Evolutionary conservation across 2,329 filamentous ascomycete genomes (phyloP).

Genomic region (Dendrostoma leiphaemia): DNA sequence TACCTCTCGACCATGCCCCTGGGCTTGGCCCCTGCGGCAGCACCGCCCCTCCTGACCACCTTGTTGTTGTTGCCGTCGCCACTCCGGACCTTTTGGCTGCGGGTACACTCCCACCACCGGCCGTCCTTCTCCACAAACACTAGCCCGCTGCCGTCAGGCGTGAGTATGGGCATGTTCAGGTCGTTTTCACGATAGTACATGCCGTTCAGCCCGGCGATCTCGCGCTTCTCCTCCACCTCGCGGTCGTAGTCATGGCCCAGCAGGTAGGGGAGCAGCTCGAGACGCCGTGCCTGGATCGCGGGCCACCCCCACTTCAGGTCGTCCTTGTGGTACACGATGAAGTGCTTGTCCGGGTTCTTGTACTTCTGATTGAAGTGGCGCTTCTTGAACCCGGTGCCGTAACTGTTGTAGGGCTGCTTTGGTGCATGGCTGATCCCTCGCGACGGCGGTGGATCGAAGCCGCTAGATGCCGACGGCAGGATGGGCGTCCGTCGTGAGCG

Average conservation of each 20-base stretch:
- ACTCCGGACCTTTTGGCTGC: slow-evolving; percentile 12
- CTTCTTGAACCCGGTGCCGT: not conserved
- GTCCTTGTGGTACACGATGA: slow-evolving; percentile 18
- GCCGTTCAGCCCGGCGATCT: slow-evolving; percentile 16
- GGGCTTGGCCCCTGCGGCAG: slow-evolving; percentile 1
- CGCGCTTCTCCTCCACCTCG: slow-evolving; percentile 16
- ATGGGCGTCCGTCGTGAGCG: slow-evolving; percentile 3
- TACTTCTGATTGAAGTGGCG: slow-evolving; percentile 20
- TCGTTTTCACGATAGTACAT: slow-evolving; percentile 20
- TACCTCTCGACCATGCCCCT: slow-evolving; percentile 18
- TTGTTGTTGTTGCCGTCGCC: not conserved
- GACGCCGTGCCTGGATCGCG: slow-evolving; percentile 12
- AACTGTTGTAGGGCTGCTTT: not conserved
- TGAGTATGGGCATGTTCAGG: slow-evolving; percentile 19
- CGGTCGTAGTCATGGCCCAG: slow-evolving; percentile 15
- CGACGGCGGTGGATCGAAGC: not conserved
- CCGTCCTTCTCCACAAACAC: slow-evolving; percentile 12
- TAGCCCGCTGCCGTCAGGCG: slow-evolving; percentile 17
- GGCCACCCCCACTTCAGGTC: slow-evolving; percentile 17
- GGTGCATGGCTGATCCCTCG: not conserved
- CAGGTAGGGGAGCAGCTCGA: slow-evolving; percentile 13
- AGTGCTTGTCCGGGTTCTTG: slow-evolving; percentile 13
- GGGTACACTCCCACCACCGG: slow-evolving; percentile 15
- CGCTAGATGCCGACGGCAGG: slow-evolving; percentile 3
- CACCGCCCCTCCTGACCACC: not conserved